phyloP scores from a whole-genome alignment of 1,284 basidiomycete genomes.

The Ganoderma multipileum region DNA sequence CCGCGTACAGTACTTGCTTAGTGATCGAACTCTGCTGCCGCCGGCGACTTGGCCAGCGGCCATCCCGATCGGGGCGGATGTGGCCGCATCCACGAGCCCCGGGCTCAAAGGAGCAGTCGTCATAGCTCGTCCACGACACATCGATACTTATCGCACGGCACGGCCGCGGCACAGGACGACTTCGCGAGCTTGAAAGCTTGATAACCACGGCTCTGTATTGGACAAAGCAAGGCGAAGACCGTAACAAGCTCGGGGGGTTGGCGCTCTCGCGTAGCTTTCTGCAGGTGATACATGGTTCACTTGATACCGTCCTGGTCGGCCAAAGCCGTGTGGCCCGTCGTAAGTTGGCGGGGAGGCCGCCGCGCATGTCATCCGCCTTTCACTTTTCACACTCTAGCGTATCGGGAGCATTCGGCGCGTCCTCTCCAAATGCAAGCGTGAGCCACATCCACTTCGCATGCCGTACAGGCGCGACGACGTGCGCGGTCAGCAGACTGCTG shows the following conservation, averaged over 20 bases:
- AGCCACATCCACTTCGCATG: conserved; percentile 11
- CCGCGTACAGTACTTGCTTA: neutral
- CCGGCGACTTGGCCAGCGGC: neutral
- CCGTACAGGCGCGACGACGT: conserved; percentile 24
- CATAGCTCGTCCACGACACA: neutral
- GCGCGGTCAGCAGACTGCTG: conserved; percentile 23
- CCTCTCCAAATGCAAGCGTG: neutral
- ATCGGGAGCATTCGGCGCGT: neutral
- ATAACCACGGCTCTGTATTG: neutral
- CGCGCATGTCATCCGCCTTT: neutral
- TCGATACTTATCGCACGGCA: neutral
- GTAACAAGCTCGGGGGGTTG: neutral
- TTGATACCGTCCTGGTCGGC: neutral
- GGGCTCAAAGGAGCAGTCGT: neutral
- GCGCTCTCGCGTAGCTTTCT: neutral
- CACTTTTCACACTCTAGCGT: neutral
- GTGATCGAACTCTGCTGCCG: neutral
- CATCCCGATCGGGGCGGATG: neutral
- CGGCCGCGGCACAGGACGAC: neutral
- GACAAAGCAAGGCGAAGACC: neutral
- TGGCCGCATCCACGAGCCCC: neutral
- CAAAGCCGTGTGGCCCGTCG: neutral
- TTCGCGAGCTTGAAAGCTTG: conserved; percentile 3
- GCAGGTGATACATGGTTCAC: neutral
- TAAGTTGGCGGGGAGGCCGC: neutral